Evolutionary conservation across 345 rosid species (phyloP), one percentile per base, ranked within the genome.

Genomic region (Triadica sebifera): DNA sequence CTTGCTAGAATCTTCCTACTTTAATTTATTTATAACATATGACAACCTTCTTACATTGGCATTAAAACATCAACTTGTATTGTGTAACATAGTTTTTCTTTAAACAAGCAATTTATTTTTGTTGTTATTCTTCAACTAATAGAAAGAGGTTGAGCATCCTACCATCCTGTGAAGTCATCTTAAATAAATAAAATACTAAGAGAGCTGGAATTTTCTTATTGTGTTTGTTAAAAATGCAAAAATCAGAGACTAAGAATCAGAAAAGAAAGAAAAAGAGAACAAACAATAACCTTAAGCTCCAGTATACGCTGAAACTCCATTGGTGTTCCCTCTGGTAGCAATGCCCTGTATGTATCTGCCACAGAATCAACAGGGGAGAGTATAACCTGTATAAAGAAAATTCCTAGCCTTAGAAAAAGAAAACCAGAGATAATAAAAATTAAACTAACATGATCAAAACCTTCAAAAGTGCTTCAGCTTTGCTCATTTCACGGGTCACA

Each of bases 391-490:
- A 29, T 8, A 57, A 72, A 62, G 55, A 76, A 57, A 22, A 16
- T 22, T 25, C 37, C 50, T 49, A 61, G 25, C 12, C 39, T 67
- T 46, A 47, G 34, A n/a, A 70, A 24, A 56, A 45, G n/a, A 60
- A 49, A 46, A 25, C 8, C 10, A 34, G 16, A 29, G 67, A 68
- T 25, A 56, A 67, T 17, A 65, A 62, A 56, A 50, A 8, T 53
- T 43, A 45, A 65, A 71, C 4, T 15, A 75, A 64, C 12, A 38
- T 62, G 58, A 65, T 69, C n/a, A 71, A 65, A 73, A 91, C 97
- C 98, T 95, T 95, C 71, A 95, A 84, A 74, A 95, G 96, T 76
- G 99, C 98, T 90, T 95, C 99, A 71, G 98, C 99, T 89, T 92
- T 91, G 89, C 99, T 93, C 99, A 95, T 95, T 88, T 93, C 98